Evolutionary conservation across 352 stramenopile species (phyloP).

Genomic region (Pythium angustatum): DNA sequence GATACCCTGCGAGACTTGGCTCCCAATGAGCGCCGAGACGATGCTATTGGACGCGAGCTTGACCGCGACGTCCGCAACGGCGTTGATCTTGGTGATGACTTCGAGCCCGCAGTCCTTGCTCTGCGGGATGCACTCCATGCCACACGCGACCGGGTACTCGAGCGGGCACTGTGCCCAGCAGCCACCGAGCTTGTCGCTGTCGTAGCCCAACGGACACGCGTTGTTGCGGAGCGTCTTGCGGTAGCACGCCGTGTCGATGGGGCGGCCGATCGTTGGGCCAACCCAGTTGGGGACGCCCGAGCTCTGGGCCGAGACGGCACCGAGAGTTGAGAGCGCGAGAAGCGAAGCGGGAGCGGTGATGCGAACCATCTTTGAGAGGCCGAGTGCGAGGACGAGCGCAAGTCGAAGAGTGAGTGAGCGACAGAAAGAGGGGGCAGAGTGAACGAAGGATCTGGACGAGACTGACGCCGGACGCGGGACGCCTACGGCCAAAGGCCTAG

Average conservation of each 20-base stretch:
- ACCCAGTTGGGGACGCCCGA: conserved; percentile 44
- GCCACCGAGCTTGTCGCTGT: conserved; percentile 43
- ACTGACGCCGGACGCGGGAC: no score
- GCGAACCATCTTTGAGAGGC: conserved; percentile 34
- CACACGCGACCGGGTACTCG: conserved; percentile 73
- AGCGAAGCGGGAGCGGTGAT: conserved; percentile 14
- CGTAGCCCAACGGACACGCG: conserved; percentile 45
- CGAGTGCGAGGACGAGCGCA: conserved; percentile 22
- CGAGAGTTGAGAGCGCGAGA: conserved; percentile 7
- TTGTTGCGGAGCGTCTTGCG: conserved; percentile 42
- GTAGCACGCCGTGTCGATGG: conserved; percentile 48
- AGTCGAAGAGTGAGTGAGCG: conserved; percentile 3
- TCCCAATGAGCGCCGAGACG: conserved; percentile 37
- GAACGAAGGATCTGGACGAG: neutral
- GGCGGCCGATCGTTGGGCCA: conserved; percentile 28
- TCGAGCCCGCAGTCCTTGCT: conserved; percentile 60
- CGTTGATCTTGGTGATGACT: conserved; percentile 49
- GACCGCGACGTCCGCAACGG: conserved; percentile 51
- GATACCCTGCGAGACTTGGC: conserved; percentile 39
- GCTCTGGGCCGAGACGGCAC: conserved; percentile 10
- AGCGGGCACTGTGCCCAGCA: conserved; percentile 77
- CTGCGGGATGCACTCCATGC: conserved; percentile 66
- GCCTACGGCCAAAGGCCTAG: no score
- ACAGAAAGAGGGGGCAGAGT: neutral
- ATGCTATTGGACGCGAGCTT: conserved; percentile 53